Percentiles rank a stretch among this genome's conserved stretches.
These are phyloP conservation scores for Hypomyces rosellus DNA, from an alignment of 2,329 filamentous ascomycete genomes.

Conservation along the genomic window DNA sequence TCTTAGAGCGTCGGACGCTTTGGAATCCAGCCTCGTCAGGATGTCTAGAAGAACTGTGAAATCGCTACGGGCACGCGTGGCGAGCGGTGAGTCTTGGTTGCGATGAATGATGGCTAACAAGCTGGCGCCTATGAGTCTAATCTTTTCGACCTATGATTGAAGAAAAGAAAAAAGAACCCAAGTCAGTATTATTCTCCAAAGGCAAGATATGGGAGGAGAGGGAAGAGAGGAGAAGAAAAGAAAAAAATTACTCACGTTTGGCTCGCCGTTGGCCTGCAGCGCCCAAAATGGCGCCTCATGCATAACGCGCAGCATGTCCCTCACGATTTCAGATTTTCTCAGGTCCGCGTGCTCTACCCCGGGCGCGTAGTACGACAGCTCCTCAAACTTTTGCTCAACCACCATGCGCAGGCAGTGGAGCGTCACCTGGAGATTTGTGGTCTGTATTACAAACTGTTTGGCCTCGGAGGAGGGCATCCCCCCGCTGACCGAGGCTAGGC, in stretches of 20 bases:
- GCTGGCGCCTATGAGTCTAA: conserved; percentile 32
- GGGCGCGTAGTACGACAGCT: conserved; percentile 23
- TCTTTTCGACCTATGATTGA: conserved; percentile 31
- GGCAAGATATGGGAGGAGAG: background rate
- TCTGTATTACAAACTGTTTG: conserved; percentile 32
- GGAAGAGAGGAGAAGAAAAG: background rate
- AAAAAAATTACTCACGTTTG: conserved; percentile 24
- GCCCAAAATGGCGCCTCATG: conserved; percentile 37
- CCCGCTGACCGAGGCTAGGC: conserved; percentile 13
- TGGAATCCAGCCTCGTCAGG: conserved; percentile 35
- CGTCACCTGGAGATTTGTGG: conserved; percentile 34
- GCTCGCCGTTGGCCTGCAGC: conserved; percentile 33
- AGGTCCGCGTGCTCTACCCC: conserved; percentile 27
- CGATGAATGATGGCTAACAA: conserved; percentile 33
- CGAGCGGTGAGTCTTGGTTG: conserved; percentile 30
- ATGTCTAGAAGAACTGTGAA: conserved; percentile 35
- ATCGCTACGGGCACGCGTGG: conserved; percentile 31
- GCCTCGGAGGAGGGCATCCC: conserved; percentile 16
- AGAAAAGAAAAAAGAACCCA: background rate
- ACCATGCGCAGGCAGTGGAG: conserved; percentile 37
- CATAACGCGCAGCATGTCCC: conserved; percentile 35
- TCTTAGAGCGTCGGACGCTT: conserved; percentile 35
- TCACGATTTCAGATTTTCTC: conserved; percentile 36
- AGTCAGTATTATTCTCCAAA: background rate
- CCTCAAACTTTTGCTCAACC: conserved; percentile 31